Conservation (phyloP, 805 yeast genomes). For the Kodamaea jinghongensis region DNA sequence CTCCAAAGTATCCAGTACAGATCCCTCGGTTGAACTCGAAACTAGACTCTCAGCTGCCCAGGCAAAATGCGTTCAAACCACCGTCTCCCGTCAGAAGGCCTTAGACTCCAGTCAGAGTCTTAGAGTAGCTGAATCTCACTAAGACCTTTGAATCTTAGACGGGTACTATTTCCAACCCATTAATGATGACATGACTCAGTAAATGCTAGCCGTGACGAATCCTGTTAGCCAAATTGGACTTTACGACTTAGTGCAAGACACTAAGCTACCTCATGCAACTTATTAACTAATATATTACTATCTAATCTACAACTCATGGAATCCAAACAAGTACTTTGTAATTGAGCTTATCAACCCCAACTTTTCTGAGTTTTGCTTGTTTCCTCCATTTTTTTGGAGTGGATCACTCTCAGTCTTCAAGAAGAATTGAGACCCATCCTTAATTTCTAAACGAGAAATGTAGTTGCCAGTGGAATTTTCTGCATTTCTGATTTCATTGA, state of each 20-base stretch:
- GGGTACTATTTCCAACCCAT: too few species aligned
- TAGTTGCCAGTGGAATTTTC: conserved; percentile 13
- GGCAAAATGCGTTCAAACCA: conserved; percentile 6
- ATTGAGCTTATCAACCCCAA: conserved; percentile 33
- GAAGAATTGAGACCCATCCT: conserved; percentile 39
- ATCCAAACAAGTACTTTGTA: conserved; percentile 40
- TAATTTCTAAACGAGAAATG: conserved; percentile 33
- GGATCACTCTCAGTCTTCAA: conserved; percentile 27
- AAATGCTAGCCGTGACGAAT: too few species aligned
- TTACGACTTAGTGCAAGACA: too few species aligned
- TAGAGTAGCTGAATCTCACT: too few species aligned
- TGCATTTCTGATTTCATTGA: conserved; percentile 5
- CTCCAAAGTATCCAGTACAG: conserved; percentile 4
- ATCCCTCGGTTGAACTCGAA: background rate
- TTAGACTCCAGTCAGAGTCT: too few species aligned
- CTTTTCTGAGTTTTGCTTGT: conserved; percentile 24
- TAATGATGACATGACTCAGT: too few species aligned
- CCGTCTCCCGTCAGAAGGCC: conserved; percentile 10
- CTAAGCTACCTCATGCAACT: background rate
- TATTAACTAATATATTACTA: too few species aligned
- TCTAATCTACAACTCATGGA: conserved; percentile 35
- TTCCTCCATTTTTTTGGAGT: conserved; percentile 16
- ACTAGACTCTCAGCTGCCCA: background rate
- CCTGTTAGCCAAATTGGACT: too few species aligned
- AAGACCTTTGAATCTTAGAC: too few species aligned